These are phyloP conservation scores for Rhizopogon salebrosus DNA, from an alignment of 768 basidiomycete species.

Conservation along the genomic window DNA sequence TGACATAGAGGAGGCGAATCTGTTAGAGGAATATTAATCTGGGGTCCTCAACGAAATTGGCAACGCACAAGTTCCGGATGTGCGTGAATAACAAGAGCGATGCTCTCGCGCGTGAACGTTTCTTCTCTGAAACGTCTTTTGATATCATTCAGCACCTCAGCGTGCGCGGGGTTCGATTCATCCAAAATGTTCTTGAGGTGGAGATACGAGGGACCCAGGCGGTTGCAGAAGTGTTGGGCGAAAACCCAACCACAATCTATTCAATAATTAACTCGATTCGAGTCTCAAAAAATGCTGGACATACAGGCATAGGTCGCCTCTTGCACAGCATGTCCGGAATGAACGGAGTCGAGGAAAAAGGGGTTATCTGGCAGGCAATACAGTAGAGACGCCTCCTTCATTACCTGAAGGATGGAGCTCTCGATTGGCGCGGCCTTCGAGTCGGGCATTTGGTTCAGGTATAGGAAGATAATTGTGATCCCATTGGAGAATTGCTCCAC, in stretches of 20 bases:
- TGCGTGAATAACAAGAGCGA: conserved; percentile 80
- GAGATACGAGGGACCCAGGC: conserved; percentile 86
- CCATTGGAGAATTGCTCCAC: conserved; percentile 99
- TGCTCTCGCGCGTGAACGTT: conserved; percentile 94
- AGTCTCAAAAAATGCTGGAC: conserved; percentile 17
- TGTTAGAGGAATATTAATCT: conserved; percentile 19
- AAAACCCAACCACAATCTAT: conserved; percentile 96
- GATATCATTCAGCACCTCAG: conserved; percentile 91
- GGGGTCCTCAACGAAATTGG: not conserved
- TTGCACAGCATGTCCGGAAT: conserved; percentile 78
- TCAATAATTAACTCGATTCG: not conserved
- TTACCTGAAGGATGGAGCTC: conserved; percentile 95
- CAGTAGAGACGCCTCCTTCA: conserved; percentile 92
- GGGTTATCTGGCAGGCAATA: conserved; percentile 94
- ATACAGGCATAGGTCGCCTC: conserved; percentile 92
- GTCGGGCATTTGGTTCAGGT: conserved; percentile 87
- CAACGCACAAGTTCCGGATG: conserved; percentile 77
- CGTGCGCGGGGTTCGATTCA: conserved; percentile 85
- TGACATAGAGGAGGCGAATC: conserved; percentile 93
- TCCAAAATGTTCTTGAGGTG: conserved; percentile 85
- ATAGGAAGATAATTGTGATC: conserved; percentile 89
- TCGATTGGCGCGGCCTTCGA: conserved; percentile 85
- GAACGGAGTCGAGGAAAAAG: conserved; percentile 58
- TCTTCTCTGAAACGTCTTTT: conserved; percentile 96
- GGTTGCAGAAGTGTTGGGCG: conserved; percentile 96